These are phyloP conservation scores for Talaromyces nanjingensis DNA, from an alignment of 495 filamentous ascomycete species.

Conservation along the genomic window DNA sequence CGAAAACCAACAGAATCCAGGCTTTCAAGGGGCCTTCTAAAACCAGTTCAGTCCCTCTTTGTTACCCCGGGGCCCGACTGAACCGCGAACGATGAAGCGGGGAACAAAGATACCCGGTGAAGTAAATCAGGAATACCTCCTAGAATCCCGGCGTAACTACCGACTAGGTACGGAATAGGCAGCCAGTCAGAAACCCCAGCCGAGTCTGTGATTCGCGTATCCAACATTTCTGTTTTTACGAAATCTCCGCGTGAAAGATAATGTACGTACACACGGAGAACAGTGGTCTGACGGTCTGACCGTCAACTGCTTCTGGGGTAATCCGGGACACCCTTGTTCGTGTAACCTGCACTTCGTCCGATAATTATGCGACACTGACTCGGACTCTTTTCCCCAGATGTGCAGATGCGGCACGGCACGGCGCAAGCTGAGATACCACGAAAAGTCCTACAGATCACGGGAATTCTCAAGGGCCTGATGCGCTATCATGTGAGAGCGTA, in stretches of 20 bases:
- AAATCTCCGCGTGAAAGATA: not conserved
- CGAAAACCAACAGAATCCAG: not conserved
- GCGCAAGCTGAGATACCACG: not conserved
- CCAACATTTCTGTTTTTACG: not conserved
- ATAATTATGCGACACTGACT: not conserved
- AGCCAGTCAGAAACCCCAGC: not conserved
- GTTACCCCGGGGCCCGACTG: not conserved
- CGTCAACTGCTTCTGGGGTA: not conserved
- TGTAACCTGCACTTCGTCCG: not conserved
- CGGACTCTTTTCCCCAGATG: not conserved
- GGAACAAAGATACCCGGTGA: not conserved
- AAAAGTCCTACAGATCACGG: not conserved
- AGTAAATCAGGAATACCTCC: not conserved
- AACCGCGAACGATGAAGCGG: not conserved
- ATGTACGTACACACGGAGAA: not conserved
- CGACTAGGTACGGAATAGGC: not conserved
- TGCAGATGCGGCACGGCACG: not conserved
- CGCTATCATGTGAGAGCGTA: not conserved
- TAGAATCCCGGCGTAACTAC: not conserved
- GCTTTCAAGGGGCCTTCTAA: not conserved
- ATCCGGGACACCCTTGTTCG: not conserved
- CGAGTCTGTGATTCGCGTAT: not conserved
- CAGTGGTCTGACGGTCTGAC: not conserved
- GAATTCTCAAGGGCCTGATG: not conserved
- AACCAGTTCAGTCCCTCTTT: not conserved